These are phyloP conservation scores for Solanum ossicruentum DNA, from an alignment of 257 asterid species.

Conservation along the genomic window DNA sequence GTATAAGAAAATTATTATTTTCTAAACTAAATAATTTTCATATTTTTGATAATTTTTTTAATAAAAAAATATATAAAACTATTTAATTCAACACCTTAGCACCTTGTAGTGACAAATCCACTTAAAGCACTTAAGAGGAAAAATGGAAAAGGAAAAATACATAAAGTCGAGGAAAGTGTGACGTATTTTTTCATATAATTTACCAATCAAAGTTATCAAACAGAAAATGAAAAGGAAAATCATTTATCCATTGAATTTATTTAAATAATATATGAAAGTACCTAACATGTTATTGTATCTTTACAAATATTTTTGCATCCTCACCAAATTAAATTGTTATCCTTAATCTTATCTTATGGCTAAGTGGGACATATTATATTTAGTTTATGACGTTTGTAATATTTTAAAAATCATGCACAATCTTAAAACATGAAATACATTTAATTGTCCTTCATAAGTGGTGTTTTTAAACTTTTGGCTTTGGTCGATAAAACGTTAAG, in stretches of 20 bases:
- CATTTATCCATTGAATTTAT: not conserved
- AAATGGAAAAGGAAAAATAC: not conserved
- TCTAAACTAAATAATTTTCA: no score
- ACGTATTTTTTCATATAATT: slow-evolving; percentile 16
- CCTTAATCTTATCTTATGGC: slow-evolving; percentile 12
- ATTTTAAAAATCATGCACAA: not conserved
- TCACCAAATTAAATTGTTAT: slow-evolving; percentile 9
- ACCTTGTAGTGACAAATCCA: slow-evolving; percentile 45
- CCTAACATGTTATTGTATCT: slow-evolving; percentile 1
- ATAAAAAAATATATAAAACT: no score
- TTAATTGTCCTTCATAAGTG: not conserved
- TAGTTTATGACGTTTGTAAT: not conserved
- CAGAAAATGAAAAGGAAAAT: slow-evolving; percentile 26
- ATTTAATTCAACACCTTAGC: slow-evolving; percentile 5
- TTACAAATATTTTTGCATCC: slow-evolving; percentile 18
- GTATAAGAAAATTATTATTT: no score
- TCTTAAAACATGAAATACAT: not conserved
- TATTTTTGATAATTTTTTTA: no score
- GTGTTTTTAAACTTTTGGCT: no score
- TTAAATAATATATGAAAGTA: not conserved
- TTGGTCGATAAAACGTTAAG: no score
- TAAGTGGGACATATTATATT: not conserved
- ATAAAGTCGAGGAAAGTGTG: slow-evolving; percentile 1
- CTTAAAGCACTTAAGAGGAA: slow-evolving; percentile 29
- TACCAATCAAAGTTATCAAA: not conserved